Percentiles rank a stretch among this genome's conserved stretches.
Evolutionary conservation across 1,284 basidiomycete genomes (phyloP).

Genomic region (Ganoderma boninense): DNA sequence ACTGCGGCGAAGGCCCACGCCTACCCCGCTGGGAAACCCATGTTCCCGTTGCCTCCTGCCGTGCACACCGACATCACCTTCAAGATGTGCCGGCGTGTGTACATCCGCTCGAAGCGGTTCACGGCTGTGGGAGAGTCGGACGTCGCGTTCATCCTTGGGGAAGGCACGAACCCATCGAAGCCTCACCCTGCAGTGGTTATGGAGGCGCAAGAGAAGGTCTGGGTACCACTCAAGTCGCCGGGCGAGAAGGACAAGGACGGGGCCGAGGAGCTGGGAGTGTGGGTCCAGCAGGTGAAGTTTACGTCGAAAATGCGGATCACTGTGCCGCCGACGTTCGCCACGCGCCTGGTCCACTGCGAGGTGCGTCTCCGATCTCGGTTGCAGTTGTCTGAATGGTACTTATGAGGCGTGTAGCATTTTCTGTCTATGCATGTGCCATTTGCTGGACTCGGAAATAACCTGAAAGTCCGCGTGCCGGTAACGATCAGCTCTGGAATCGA

Average conservation of each 20-base stretch:
- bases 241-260: not conserved
- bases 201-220: not conserved
- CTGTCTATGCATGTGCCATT: constrained; percentile 23
- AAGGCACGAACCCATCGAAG: not conserved
- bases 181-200: not conserved
- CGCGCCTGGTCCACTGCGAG: constrained; percentile 12
- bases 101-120: constrained; percentile 11
- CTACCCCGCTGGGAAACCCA: constrained; percentile 12
- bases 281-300: constrained; percentile 25
- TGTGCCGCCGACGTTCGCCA: constrained; percentile 23
- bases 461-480: constrained; percentile 15
- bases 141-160: constrained; percentile 6
- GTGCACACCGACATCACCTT: constrained; percentile 14
- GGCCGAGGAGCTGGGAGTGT: constrained; percentile 12
- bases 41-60: constrained; percentile 24
- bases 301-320: constrained; percentile 13
- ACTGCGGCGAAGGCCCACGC: constrained; percentile 18
- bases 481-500: constrained; percentile 19
- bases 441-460: constrained; percentile 22
- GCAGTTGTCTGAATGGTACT: not conserved
- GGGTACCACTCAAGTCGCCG: constrained; percentile 2
- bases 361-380: constrained; percentile 3
- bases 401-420: constrained; percentile 9
- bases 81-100: constrained; percentile 12
- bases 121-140: not conserved